phyloP scores from a whole-genome alignment of 2,329 filamentous ascomycete species.

The Corinectria fuckeliana region DNA sequence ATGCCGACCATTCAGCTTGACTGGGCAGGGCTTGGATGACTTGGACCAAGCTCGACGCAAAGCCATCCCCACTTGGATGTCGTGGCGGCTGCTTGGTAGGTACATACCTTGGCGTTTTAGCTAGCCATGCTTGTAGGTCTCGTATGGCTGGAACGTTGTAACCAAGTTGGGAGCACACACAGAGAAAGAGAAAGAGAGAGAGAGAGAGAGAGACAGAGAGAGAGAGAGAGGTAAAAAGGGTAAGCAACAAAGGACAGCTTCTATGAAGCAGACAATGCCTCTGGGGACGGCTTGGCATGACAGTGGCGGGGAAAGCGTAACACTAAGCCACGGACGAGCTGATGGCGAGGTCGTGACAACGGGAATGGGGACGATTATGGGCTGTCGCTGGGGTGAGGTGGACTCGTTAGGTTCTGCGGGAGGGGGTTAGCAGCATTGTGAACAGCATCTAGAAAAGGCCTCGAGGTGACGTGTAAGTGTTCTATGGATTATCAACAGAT shows the following conservation, averaged over 20 bases:
- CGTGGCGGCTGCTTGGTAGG: constrained; percentile 10
- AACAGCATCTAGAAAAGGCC: background rate
- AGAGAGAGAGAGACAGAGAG: background rate
- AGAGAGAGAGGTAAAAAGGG: background rate
- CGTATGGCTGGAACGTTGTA: background rate
- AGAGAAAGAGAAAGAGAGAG: background rate
- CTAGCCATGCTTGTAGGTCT: background rate
- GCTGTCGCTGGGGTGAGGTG: background rate
- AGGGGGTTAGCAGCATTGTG: background rate
- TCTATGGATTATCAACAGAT: background rate
- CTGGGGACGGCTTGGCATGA: background rate
- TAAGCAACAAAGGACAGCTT: background rate
- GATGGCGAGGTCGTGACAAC: background rate
- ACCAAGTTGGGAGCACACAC: background rate
- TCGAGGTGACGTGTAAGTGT: background rate
- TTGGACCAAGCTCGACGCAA: background rate
- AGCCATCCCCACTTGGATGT: constrained; percentile 10
- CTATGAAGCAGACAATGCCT: background rate
- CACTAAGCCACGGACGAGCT: background rate
- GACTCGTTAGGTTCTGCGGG: background rate
- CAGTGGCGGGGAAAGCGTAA: background rate
- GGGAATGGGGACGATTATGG: background rate
- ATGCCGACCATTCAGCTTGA: background rate
- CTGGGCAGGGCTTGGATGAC: background rate
- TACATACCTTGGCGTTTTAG: constrained; percentile 5